Evolutionary conservation across 2,329 filamentous ascomycete species (phyloP).

Genomic region (Polytolypa hystricis): DNA sequence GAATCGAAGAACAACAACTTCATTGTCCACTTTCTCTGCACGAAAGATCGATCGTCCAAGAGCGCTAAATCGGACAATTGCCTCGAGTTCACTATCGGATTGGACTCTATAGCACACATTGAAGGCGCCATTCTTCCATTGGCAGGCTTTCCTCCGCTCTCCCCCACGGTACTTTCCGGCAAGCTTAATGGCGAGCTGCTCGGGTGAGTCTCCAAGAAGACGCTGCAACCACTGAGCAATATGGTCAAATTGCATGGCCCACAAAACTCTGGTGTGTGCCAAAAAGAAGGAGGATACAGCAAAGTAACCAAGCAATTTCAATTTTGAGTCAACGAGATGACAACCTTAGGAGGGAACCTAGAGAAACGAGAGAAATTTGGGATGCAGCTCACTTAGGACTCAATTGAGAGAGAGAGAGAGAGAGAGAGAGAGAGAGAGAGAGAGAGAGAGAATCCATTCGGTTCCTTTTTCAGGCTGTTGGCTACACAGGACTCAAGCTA

Average conservation of each 20-base stretch:
- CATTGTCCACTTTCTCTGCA: conserved; percentile 20
- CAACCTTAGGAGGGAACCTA: too few species aligned
- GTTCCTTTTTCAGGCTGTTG: too few species aligned
- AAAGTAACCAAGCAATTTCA: too few species aligned
- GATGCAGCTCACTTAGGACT: too few species aligned
- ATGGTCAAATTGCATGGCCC: conserved; percentile 18
- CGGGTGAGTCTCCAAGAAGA: conserved; percentile 14
- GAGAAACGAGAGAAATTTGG: too few species aligned
- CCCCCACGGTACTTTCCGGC: conserved; percentile 14
- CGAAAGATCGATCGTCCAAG: conserved; percentile 19
- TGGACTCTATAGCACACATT: conserved; percentile 23
- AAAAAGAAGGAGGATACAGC: too few species aligned
- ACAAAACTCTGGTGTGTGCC: too few species aligned
- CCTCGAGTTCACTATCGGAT: conserved; percentile 13
- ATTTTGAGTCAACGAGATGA: too few species aligned
- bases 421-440: too few species aligned
- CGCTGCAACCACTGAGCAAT: conserved; percentile 16
- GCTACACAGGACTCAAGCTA: too few species aligned
- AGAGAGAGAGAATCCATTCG: too few species aligned
- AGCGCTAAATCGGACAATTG: conserved; percentile 20
- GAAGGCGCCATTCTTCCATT: conserved; percentile 20
- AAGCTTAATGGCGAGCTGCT: conserved; percentile 17
- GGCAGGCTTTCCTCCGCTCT: conserved; percentile 13
- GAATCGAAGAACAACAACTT: conserved; percentile 19
- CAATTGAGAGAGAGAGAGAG: too few species aligned